Conservation (phyloP, 2,329 filamentous ascomycete species). For the Fusarium sp. region DNA sequence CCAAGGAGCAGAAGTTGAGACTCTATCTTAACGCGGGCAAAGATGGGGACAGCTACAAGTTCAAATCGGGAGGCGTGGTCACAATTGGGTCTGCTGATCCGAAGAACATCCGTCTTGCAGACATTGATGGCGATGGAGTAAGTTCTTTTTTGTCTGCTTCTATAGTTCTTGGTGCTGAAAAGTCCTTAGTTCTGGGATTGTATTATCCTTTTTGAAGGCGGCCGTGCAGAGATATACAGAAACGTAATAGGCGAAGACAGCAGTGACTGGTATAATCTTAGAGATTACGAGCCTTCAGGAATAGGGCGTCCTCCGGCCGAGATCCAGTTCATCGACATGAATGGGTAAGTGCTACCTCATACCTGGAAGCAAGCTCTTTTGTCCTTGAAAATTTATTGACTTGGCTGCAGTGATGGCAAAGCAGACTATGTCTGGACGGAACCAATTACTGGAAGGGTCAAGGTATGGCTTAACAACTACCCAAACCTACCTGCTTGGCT, state of each 20-base stretch:
- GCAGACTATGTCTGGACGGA: constrained; percentile 13
- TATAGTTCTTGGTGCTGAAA: too few relatives aligned
- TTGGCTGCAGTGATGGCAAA: neutral
- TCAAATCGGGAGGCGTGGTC: neutral
- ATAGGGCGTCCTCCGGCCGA: neutral
- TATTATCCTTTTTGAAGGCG: neutral
- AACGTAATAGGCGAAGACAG: neutral
- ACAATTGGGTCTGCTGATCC: neutral
- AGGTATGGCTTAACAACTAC: constrained; percentile 21
- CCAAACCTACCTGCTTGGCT: neutral
- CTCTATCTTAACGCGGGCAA: neutral
- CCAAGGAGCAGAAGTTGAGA: too few relatives aligned
- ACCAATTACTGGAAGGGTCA: neutral
- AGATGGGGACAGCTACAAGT: neutral
- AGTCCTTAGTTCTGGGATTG: too few relatives aligned
- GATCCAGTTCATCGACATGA: constrained; percentile 12
- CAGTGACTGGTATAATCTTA: neutral
- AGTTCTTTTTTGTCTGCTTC: neutral
- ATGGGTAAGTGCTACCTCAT: neutral
- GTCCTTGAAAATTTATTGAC: too few relatives aligned
- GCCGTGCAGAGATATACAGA: neutral
- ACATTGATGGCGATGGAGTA: constrained; percentile 13
- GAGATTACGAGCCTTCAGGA: neutral
- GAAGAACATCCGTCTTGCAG: neutral
- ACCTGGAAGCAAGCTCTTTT: too few relatives aligned